Base-by-base conservation (phyloP, 2,329 filamentous ascomycete genomes). In the Fusarium setosum region DNA sequence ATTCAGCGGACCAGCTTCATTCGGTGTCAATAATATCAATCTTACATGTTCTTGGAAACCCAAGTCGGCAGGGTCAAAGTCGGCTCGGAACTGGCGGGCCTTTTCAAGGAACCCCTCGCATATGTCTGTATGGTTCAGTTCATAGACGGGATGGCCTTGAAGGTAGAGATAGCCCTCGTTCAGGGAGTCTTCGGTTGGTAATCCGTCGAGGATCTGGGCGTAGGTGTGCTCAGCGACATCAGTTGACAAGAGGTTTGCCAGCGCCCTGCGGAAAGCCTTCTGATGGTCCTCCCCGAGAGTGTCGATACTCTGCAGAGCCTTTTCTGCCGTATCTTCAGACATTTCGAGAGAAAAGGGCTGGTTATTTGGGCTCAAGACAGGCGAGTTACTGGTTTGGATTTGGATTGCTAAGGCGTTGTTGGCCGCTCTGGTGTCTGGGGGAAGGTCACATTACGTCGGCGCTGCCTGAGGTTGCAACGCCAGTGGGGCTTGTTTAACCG, bases 171-270 rank as follows among this genome's bases (percentile, higher is more conserved):
- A 40, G 6, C 17, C 21, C 0, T 55, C 44, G 1, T 11, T 17
- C 5, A 12, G 41, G 0, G 49, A 52, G 0, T 32, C 10, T 0
- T 35, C 15, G 0, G 40, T 55, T 2, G 63, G 63, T 0, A 67
- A 17, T 0, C 62, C 62, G 11, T 66, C 63, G 29, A 67, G 32
- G 9, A 67, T 67, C 26, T 67, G 20, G 0, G 59, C 59, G 0
- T 41, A 55, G 0, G 62, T 54, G 7, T 18, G 17, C n/a, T 52
- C 62, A 4, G 34, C 37, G 0, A 38, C 6, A 2, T 45, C 17
- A 17, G 60, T 58, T 6, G 38, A 34, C 10, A 62, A 1, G 3
- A 62, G 9, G 18, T 41, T 56, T 7, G 0, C 2, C 4, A 63
- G 1, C 4, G 51, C 12, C 34, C 20, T 18, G 1, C 18, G 15